Base-by-base conservation (phyloP, 441 rosid genomes). In the Cnidoscolus chayamansa region DNA sequence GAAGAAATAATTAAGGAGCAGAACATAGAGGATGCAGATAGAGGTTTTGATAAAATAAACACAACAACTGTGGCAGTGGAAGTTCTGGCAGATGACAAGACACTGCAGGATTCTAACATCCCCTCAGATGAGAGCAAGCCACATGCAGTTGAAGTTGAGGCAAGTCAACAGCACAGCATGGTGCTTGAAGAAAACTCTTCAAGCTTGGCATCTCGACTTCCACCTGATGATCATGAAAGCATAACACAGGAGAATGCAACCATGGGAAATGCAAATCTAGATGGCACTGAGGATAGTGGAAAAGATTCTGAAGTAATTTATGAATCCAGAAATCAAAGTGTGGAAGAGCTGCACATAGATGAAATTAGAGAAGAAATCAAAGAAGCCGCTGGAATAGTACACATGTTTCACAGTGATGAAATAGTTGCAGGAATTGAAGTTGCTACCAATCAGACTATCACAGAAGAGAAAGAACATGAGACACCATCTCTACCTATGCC, bases 401-500 rank as follows among this genome's bases (percentile, higher is more conserved):
- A 61, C 25, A 25, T 20, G 7, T 58, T 72, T 69, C 75, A 60
- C 59, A 72, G 19, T 5, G 48, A 59, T 73, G 77, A 75, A 75
- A 72, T 55, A 65, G 35, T 53, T 43, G 30, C 58, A 15, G 78
- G 69, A 70, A 37, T 55, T 59, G 82, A 82, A 74, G 65, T 68
- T 61, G 32, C 55, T 47, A 62, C 47, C 63, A 77, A 56, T 57
- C 74, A 79, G 66, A 67, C 40, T 71, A 57, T 49, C 63, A 64
- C 47, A 11, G 81, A 80, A 72, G 79, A 80, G 64, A 69, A 80
- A 30, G 81, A 78, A 73, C 45, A 76, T 45, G 69, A 66, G 54
- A 72, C 55, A 69, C 55, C 78, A 73, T 60, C 76, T 64, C 49
- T 67, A 19, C 73, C 68, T 65, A 55, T 78, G 45, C 71, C 77